These are phyloP conservation scores for Chloris gayana DNA, from an alignment of 176 grass and related monocot species.

Conservation along the genomic window DNA sequence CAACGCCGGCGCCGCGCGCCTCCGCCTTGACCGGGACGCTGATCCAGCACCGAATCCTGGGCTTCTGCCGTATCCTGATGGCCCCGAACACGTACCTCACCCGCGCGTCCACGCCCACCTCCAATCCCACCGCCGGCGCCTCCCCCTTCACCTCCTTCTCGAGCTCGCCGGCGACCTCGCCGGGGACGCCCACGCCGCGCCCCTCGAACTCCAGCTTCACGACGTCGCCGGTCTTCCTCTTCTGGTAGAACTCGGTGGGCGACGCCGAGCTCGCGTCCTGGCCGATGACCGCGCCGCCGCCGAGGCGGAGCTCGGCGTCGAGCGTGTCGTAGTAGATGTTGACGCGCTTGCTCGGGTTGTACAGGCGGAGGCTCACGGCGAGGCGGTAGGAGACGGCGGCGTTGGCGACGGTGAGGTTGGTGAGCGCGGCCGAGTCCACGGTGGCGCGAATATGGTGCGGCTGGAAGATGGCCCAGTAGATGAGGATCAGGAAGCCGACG, in stretches of 20 bases:
- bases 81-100: conserved; percentile 37
- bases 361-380: conserved; percentile 39
- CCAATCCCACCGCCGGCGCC: background rate
- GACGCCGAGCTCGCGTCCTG: conserved; percentile 22
- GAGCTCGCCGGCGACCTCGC: background rate
- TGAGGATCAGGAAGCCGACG: conserved; percentile 31
- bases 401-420: conserved; percentile 54
- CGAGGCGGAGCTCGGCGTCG: conserved; percentile 34
- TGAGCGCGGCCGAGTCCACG: conserved; percentile 47
- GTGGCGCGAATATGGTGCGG: conserved; percentile 53
- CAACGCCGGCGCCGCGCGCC: background rate
- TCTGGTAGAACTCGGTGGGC: conserved; percentile 52
- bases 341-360: conserved; percentile 65
- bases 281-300: conserved; percentile 35
- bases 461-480: conserved; percentile 59
- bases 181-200: background rate
- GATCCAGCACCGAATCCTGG: background rate
- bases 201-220: conserved; percentile 47
- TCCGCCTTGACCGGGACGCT: conserved; percentile 20
- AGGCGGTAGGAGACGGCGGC: conserved; percentile 50
- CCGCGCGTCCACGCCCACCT: background rate
- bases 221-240: conserved; percentile 6
- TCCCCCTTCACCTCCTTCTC: background rate
- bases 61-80: conserved; percentile 35
- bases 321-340: conserved; percentile 74